Conservation (phyloP, 345 rosid species). For the Heritiera fomes region DNA sequence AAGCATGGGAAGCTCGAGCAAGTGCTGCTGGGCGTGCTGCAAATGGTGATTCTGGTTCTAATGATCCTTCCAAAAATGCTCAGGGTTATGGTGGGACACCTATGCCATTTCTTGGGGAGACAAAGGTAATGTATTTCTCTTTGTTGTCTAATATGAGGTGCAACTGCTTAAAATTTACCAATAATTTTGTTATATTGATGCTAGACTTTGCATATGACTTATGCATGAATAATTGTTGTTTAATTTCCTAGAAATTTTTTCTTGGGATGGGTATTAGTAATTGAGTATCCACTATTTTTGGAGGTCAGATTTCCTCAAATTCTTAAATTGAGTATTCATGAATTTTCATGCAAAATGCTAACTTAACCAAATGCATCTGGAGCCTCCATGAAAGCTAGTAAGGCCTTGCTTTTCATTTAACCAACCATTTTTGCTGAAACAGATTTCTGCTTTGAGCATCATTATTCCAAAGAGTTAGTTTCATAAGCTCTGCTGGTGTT, state of each 20-base stretch:
- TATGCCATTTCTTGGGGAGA: conserved; percentile 88
- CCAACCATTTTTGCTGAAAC: conserved; percentile 7
- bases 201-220: background rate
- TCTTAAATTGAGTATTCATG: background rate
- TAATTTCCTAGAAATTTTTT: no score
- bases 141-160: conserved; percentile 21
- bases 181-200: background rate
- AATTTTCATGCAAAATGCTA: background rate
- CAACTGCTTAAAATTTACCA: conserved; percentile 11
- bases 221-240: background rate
- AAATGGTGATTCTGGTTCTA: conserved; percentile 60
- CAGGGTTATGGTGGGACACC: conserved; percentile 83
- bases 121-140: conserved; percentile 50
- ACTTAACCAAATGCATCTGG: conserved; percentile 6
- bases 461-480: background rate
- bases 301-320: background rate
- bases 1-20: conserved; percentile 92
- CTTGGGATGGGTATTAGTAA: background rate
- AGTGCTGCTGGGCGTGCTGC: conserved; percentile 58
- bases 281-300: background rate
- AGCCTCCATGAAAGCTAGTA: conserved; percentile 6
- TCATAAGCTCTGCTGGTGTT: conserved; percentile 4
- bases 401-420: background rate
- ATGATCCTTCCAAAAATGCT: conserved; percentile 72
- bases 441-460: background rate